These are phyloP conservation scores for Neocatenulostroma microsporum DNA, from an alignment of 2,329 filamentous ascomycete species.

Conservation along the genomic window DNA sequence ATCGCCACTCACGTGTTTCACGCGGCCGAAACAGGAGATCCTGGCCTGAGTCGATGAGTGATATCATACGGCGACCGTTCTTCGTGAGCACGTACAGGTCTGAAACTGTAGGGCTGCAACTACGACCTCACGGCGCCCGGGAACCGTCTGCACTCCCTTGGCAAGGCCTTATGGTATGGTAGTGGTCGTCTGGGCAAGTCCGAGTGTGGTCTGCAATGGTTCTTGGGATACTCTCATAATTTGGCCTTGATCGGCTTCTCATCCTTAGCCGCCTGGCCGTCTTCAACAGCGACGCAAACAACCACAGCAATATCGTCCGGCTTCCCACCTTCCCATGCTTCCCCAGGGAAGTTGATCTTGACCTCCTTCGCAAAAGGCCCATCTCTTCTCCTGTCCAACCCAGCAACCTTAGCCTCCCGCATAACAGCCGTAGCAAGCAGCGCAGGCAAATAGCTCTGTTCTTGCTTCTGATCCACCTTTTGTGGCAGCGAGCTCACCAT, in stretches of 20 bases:
- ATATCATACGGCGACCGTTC: too few species aligned
- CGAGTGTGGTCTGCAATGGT: too few species aligned
- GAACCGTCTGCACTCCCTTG: too few species aligned
- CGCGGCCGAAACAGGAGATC: too few species aligned
- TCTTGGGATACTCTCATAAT: conserved; percentile 16
- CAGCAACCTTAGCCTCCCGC: conserved; percentile 74
- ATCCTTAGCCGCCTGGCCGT: conserved; percentile 24
- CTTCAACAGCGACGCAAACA: conserved; percentile 67
- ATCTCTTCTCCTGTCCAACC: conserved; percentile 70
- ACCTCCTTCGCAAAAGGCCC: conserved; percentile 95
- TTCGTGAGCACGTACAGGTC: too few species aligned
- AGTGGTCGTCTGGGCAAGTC: too few species aligned
- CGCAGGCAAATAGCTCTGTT: conserved; percentile 61
- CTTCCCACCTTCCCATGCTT: conserved; percentile 86
- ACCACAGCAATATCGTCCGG: conserved; percentile 92
- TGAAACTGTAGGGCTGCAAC: too few species aligned
- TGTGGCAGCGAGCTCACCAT: conserved; percentile 18
- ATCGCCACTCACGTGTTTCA: too few species aligned
- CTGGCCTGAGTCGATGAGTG: too few species aligned
- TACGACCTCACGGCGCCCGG: too few species aligned
- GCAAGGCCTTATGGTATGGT: too few species aligned
- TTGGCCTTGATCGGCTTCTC: conserved; percentile 27
- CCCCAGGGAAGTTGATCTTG: conserved; percentile 74
- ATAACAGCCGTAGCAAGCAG: conserved; percentile 72
- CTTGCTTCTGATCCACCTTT: conserved; percentile 19